These are phyloP conservation scores for Rhodotorula paludigena DNA, from an alignment of 768 basidiomycete genomes.

Conservation along the genomic window DNA sequence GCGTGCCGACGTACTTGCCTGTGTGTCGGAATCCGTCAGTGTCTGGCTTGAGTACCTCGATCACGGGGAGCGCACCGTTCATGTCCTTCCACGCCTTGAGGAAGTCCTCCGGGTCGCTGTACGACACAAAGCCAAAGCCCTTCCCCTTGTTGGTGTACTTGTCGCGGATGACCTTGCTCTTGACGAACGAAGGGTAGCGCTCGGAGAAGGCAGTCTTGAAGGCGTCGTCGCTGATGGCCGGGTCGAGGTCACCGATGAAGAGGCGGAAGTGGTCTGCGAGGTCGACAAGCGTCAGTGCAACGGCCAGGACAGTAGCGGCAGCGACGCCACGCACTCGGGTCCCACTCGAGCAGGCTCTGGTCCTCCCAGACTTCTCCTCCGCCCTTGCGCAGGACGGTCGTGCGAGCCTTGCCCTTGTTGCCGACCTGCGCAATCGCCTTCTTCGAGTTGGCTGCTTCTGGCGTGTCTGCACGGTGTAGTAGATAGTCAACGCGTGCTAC, in stretches of 20 bases:
- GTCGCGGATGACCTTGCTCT: slow-evolving; percentile 91
- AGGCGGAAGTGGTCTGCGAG: slow-evolving; percentile 61
- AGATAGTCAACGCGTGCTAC: not conserved
- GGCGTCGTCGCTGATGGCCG: slow-evolving; percentile 95
- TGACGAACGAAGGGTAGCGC: slow-evolving; percentile 87
- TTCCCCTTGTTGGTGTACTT: slow-evolving; percentile 92
- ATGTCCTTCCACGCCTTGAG: slow-evolving; percentile 98
- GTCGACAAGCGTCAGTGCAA: slow-evolving; percentile 1
- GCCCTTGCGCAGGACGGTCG: slow-evolving; percentile 89
- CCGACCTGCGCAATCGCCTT: slow-evolving; percentile 50
- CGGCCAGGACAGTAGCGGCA: not conserved
- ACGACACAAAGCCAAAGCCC: slow-evolving; percentile 87
- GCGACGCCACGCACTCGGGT: slow-evolving; percentile 65
- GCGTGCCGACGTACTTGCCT: slow-evolving; percentile 91
- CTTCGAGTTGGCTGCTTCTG: slow-evolving; percentile 73
- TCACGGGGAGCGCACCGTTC: slow-evolving; percentile 95
- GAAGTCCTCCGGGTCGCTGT: slow-evolving; percentile 97
- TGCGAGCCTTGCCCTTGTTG: slow-evolving; percentile 76
- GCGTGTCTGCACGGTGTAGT: not conserved
- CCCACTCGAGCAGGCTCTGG: slow-evolving; percentile 94
- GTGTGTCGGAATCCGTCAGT: not conserved
- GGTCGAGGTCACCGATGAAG: slow-evolving; percentile 95
- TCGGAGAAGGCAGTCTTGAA: slow-evolving; percentile 79
- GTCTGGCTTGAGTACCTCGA: too few species aligned
- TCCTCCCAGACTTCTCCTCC: slow-evolving; percentile 98